Base-by-base conservation (phyloP, 2,329 filamentous ascomycete species). In the Lecanosticta acicola region DNA sequence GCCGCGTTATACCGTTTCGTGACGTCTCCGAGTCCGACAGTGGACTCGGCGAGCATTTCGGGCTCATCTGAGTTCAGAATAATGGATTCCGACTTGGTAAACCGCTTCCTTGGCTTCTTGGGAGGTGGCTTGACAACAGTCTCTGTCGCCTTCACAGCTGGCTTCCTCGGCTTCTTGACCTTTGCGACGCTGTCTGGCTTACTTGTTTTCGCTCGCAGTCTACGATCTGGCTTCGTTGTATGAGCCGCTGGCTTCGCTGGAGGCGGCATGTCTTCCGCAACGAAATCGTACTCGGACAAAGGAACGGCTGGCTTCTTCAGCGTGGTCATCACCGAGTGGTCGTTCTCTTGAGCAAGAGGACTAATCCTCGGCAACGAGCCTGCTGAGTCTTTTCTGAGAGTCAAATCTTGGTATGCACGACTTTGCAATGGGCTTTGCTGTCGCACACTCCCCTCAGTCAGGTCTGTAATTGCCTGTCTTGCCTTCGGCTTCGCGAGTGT, bases 31-130 rank as follows among this genome's bases (percentile, higher is more conserved):
- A 29, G 9, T 19, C 11, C 9, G n/a, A n/a, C n/a, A n/a, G n/a
- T n/a, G 19, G 35, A 19, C 16, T 11, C 35, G 4, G 35, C 8
- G 17, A 19, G n/a, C 17, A 46, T 43, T 11, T 43, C 51, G 32
- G 45, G 46, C 34, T 62, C 59, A 35, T 62, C 59, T 2, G 59
- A 60, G 35, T 62, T 57, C 19, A 62, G 36, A 7, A 62, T 55
- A 34, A 59, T 55, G 4, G 54, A 55, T 24, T 50, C 58, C 3
- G 59, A 62, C 41, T 60, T 62, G 9, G 48, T 41, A 7, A 53
- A 26, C 16, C 44, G 40, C 50, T 56, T 58, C 21, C 49, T 45
- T 5, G 57, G 18, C 39, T 50, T 55, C 51, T 51, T 55, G 17
- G 34, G 33, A 3, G 33, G 16, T 11, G 39, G 32, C 2, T 24